Evolutionary conservation across 352 stramenopile genomes (phyloP).

Genomic region (Paralagenidium karlingii): DNA sequence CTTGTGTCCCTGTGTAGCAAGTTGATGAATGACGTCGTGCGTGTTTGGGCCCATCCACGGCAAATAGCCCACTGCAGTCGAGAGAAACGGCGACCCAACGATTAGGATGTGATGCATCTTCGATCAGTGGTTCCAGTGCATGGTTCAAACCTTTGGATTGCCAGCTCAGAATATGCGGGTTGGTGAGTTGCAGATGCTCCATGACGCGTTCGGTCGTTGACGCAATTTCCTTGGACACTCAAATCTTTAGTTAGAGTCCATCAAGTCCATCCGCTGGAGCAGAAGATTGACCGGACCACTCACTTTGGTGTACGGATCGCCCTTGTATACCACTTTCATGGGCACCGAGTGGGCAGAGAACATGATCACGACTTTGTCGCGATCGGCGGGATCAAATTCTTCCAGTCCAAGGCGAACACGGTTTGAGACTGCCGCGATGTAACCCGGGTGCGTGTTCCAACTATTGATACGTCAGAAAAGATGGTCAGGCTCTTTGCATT

Average conservation of each 20-base stretch:
- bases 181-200: conserved; percentile 45
- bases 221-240: conserved; percentile 53
- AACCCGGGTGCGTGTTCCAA: conserved; percentile 95
- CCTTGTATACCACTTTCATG: conserved; percentile 84
- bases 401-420: conserved; percentile 88
- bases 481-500: neutral
- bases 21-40: conserved; percentile 87
- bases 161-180: conserved; percentile 88
- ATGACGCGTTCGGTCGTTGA: conserved; percentile 65
- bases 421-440: conserved; percentile 88
- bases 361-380: conserved; percentile 85
- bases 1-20: conserved; percentile 89
- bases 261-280: too few species aligned
- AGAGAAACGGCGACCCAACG: neutral
- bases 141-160: conserved; percentile 80
- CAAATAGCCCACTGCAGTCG: conserved; percentile 86
- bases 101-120: neutral
- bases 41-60: conserved; percentile 98
- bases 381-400: conserved; percentile 82
- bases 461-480: conserved; percentile 18
- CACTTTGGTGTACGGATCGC: conserved; percentile 80
- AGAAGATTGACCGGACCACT: too few species aligned
- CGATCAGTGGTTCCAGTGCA: neutral
- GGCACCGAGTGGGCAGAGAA: conserved; percentile 85
- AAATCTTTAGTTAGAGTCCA: too few species aligned